phyloP scores from a whole-genome alignment of 2,329 filamentous ascomycete species.

The Alternaria viburni region DNA sequence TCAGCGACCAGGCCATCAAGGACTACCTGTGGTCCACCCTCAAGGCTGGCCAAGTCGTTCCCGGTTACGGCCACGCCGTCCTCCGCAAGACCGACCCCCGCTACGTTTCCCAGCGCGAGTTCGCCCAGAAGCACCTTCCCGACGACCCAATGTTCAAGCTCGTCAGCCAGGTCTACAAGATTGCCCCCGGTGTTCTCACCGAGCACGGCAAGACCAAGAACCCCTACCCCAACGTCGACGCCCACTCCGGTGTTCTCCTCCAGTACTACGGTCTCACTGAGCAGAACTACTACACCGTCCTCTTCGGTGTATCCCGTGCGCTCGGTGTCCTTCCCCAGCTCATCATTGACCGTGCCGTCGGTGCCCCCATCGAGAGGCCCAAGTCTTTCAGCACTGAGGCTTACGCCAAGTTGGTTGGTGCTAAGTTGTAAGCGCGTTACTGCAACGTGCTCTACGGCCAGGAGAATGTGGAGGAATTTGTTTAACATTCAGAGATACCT shows the following conservation, averaged over 20 bases:
- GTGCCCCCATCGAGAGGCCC: constrained; percentile 96
- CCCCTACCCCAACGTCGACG: constrained; percentile 98
- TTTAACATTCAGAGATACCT: constrained; percentile 34
- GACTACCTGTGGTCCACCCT: constrained; percentile 99
- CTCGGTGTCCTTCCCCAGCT: constrained; percentile 98
- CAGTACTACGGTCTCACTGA: constrained; percentile 99
- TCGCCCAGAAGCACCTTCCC: constrained; percentile 90
- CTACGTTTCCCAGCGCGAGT: constrained; percentile 97
- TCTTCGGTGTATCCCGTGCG: constrained; percentile 97
- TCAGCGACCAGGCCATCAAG: constrained; percentile 95
- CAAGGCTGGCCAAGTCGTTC: constrained; percentile 93
- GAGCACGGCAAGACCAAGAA: constrained; percentile 99
- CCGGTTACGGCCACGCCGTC: constrained; percentile 97
- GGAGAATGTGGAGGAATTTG: constrained; percentile 23
- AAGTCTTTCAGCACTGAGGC: constrained; percentile 99
- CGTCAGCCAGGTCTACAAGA: constrained; percentile 99
- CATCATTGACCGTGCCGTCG: constrained; percentile 98
- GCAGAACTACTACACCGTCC: constrained; percentile 99
- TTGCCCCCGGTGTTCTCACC: constrained; percentile 93
- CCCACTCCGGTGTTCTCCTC: constrained; percentile 97
- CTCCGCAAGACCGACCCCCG: constrained; percentile 99
- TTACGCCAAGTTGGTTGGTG: constrained; percentile 89
- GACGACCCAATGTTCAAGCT: constrained; percentile 99
- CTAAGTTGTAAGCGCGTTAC: constrained; percentile 74
- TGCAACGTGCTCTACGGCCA: constrained; percentile 6